These are phyloP conservation scores for Paecilomyces sp. DNA, from an alignment of 2,329 filamentous ascomycete species.

Conservation along the genomic window DNA sequence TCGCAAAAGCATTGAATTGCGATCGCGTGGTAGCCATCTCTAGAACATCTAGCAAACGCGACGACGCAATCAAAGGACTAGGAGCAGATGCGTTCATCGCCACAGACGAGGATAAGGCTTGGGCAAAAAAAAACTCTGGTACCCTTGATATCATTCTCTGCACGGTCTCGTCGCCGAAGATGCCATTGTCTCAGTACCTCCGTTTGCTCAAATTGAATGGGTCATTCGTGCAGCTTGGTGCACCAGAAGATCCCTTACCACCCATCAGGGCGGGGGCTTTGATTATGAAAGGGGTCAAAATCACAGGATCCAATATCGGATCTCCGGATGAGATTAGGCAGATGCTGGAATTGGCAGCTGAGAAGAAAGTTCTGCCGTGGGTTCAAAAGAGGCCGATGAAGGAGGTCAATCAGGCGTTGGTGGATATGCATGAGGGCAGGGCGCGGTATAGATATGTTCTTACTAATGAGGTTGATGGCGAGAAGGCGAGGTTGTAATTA, in stretches of 20 bases:
- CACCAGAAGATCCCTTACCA: slow-evolving; percentile 53
- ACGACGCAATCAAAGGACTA: slow-evolving; percentile 44
- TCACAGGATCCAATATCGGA: slow-evolving; percentile 44
- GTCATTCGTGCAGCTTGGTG: slow-evolving; percentile 59
- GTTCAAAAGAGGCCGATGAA: slow-evolving; percentile 34
- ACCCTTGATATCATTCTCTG: slow-evolving; percentile 51
- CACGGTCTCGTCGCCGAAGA: slow-evolving; percentile 52
- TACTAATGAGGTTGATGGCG: slow-evolving; percentile 26
- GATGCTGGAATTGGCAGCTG: slow-evolving; percentile 37
- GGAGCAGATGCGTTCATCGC: slow-evolving; percentile 52
- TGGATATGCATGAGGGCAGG: slow-evolving; percentile 39
- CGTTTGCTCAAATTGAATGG: slow-evolving; percentile 53
- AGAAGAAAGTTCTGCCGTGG: slow-evolving; percentile 38
- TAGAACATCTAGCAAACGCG: slow-evolving; percentile 42
- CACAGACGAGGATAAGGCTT: slow-evolving; percentile 50
- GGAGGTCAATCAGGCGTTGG: slow-evolving; percentile 36
- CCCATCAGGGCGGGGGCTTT: slow-evolving; percentile 51
- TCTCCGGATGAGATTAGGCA: slow-evolving; percentile 34
- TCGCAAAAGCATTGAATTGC: slow-evolving; percentile 60
- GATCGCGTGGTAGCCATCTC: slow-evolving; percentile 55
- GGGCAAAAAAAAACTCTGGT: slow-evolving; percentile 42
- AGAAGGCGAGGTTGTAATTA: slow-evolving; percentile 20
- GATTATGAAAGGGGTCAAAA: slow-evolving; percentile 48
- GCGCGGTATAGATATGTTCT: slow-evolving; percentile 42
- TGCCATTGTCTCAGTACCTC: slow-evolving; percentile 59